phyloP scores from a whole-genome alignment of 257 asterid genomes.

The Jaltomata sinuosa region DNA sequence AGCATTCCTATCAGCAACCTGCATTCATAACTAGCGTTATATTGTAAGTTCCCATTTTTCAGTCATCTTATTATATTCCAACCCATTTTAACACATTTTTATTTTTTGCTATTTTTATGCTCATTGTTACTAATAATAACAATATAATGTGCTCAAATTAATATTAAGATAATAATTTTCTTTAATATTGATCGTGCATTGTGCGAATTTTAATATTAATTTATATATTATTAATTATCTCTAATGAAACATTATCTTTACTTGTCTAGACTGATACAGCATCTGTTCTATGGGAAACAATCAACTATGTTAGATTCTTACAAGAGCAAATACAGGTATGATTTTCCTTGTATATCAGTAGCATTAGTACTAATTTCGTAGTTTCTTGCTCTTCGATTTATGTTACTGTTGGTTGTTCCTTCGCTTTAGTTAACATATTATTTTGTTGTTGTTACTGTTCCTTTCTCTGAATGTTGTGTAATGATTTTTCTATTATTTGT shows the following conservation, averaged over 20 bases:
- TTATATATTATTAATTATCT: not conserved
- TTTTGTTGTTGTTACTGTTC: too few species aligned
- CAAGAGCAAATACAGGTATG: conserved; percentile 23
- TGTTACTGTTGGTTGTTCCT: too few species aligned
- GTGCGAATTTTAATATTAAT: not conserved
- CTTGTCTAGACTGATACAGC: conserved; percentile 22
- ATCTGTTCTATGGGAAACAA: conserved; percentile 25
- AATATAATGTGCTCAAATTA: not conserved
- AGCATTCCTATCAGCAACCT: too few species aligned
- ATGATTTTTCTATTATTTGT: too few species aligned
- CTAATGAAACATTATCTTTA: not conserved
- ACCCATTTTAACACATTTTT: not conserved
- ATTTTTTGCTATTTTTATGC: not conserved
- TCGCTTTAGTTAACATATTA: too few species aligned
- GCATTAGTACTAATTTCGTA: too few species aligned
- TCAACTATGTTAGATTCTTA: conserved; percentile 18
- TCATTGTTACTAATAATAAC: not conserved
- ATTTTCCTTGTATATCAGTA: not conserved
- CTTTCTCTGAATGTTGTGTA: too few species aligned
- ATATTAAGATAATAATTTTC: not conserved
- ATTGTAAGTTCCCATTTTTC: too few species aligned
- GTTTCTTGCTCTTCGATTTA: too few species aligned
- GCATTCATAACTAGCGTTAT: too few species aligned
- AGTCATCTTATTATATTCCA: not conserved
- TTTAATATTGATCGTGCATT: not conserved